These are phyloP conservation scores for Tolypocladium paradoxum DNA, from an alignment of 2,329 filamentous ascomycete species.

Conservation along the genomic window DNA sequence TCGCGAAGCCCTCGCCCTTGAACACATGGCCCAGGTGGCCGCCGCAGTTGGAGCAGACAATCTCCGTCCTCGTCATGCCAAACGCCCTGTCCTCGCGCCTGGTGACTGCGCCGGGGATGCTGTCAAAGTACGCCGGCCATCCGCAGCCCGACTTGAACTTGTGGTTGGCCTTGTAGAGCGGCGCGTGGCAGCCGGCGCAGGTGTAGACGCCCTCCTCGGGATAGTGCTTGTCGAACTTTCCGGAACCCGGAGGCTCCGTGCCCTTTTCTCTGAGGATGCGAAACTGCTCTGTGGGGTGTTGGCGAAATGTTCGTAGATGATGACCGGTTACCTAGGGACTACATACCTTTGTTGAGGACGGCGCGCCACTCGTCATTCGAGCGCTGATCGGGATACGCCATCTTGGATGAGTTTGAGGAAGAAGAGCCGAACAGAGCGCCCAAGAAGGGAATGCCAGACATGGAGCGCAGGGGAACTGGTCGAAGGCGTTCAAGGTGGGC, in stretches of 20 bases:
- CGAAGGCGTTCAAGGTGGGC: conserved; percentile 12
- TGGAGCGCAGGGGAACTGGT: conserved; percentile 36
- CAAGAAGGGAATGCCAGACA: conserved; percentile 71
- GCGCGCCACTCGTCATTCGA: conserved; percentile 80
- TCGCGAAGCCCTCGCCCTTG: conserved; percentile 75
- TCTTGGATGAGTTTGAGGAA: conserved; percentile 42
- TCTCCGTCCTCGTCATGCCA: conserved; percentile 84
- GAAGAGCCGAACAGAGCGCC: conserved; percentile 63
- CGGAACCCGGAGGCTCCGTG: conserved; percentile 71
- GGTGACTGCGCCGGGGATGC: conserved; percentile 79
- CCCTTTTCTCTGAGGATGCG: conserved; percentile 85
- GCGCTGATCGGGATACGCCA: conserved; percentile 73
- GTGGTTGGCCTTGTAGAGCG: conserved; percentile 84
- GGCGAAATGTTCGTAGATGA: conserved; percentile 3
- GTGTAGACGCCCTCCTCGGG: conserved; percentile 68
- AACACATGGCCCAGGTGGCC: conserved; percentile 93
- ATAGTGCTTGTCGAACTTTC: conserved; percentile 81
- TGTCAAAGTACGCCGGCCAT: conserved; percentile 97
- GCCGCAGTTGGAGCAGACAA: conserved; percentile 88
- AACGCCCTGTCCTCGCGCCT: conserved; percentile 66
- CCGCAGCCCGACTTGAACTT: conserved; percentile 97
- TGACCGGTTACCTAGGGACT: not conserved
- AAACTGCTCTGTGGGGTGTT: conserved; percentile 68
- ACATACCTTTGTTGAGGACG: conserved; percentile 52
- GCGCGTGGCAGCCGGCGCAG: conserved; percentile 76